These are phyloP conservation scores for Nakazawaea populi DNA, from an alignment of 805 yeast genomes.

Conservation along the genomic window DNA sequence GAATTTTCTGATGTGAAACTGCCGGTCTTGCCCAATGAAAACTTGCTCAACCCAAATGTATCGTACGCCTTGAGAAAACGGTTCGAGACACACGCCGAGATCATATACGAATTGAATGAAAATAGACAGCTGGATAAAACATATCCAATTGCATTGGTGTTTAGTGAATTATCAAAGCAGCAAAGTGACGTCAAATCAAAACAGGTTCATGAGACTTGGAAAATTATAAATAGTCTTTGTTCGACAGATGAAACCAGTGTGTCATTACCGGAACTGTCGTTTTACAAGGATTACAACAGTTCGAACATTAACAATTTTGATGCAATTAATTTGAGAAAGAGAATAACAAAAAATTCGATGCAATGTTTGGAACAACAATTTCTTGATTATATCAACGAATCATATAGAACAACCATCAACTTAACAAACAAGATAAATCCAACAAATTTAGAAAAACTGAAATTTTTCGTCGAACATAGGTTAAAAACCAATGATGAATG, in stretches of 20 bases:
- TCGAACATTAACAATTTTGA: constrained; percentile 21
- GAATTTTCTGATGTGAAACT: constrained; percentile 23
- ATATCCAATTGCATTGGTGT: constrained; percentile 54
- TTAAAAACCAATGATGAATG: constrained; percentile 35
- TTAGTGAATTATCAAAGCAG: constrained; percentile 52
- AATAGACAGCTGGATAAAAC: constrained; percentile 46
- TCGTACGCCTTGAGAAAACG: constrained; percentile 38
- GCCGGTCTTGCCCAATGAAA: constrained; percentile 12
- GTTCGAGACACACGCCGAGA: constrained; percentile 71
- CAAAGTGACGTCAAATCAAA: constrained; percentile 60
- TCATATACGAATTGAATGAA: constrained; percentile 66
- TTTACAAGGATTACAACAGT: constrained; percentile 24
- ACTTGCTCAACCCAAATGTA: constrained; percentile 25
- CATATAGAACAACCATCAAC: constrained; percentile 45
- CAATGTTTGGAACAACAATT: constrained; percentile 71
- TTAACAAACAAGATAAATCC: constrained; percentile 40
- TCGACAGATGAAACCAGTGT: constrained; percentile 23
- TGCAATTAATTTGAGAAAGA: constrained; percentile 30
- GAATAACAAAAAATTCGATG: constrained; percentile 50
- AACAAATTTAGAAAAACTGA: constrained; percentile 65
- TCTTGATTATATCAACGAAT: constrained; percentile 61
- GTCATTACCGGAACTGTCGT: constrained; percentile 27
- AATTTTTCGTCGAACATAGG: constrained; percentile 49
- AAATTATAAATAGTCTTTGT: constrained; percentile 48
- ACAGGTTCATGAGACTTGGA: constrained; percentile 73